A percentile compares a stretch with the other conserved stretches of the same genome.
These are phyloP conservation scores for Mucor lusitanicus DNA, from an alignment of 371 early-diverging fungal species.

Conservation along the genomic window DNA sequence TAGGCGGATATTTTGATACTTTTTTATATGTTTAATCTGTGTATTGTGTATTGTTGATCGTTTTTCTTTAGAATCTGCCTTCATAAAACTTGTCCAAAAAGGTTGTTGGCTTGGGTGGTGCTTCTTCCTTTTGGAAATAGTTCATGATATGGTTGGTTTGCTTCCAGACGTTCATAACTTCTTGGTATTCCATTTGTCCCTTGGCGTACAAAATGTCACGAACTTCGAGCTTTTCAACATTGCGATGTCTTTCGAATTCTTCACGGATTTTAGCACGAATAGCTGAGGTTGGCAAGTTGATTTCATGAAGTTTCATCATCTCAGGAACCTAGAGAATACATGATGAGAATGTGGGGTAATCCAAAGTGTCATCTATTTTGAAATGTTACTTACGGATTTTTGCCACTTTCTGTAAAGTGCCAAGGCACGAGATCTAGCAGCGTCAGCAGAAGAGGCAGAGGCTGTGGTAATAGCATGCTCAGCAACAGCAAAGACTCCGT, in stretches of 20 bases:
- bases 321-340: slow-evolving; percentile 67
- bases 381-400: slow-evolving; percentile 52
- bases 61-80: slow-evolving; percentile 56
- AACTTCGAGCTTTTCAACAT: slow-evolving; percentile 76
- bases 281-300: slow-evolving; percentile 73
- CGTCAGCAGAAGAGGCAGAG: slow-evolving; percentile 57
- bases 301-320: slow-evolving; percentile 77
- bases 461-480: slow-evolving; percentile 57
- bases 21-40: slow-evolving; percentile 4
- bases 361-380: not conserved
- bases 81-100: slow-evolving; percentile 89
- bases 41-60: not conserved
- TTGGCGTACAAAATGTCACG: slow-evolving; percentile 88
- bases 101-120: slow-evolving; percentile 69
- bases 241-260: slow-evolving; percentile 89
- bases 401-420: slow-evolving; percentile 70
- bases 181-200: slow-evolving; percentile 89
- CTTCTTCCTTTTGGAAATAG: slow-evolving; percentile 84
- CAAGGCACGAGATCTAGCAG: slow-evolving; percentile 61
- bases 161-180: slow-evolving; percentile 96
- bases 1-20: not conserved
- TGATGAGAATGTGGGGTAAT: not conserved
- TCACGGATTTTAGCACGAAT: slow-evolving; percentile 88
- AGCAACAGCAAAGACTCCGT: slow-evolving; percentile 42
- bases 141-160: slow-evolving; percentile 89